Base-by-base conservation (phyloP, 129 eudicot species). In the Smallanthus sonchifolius region DNA sequence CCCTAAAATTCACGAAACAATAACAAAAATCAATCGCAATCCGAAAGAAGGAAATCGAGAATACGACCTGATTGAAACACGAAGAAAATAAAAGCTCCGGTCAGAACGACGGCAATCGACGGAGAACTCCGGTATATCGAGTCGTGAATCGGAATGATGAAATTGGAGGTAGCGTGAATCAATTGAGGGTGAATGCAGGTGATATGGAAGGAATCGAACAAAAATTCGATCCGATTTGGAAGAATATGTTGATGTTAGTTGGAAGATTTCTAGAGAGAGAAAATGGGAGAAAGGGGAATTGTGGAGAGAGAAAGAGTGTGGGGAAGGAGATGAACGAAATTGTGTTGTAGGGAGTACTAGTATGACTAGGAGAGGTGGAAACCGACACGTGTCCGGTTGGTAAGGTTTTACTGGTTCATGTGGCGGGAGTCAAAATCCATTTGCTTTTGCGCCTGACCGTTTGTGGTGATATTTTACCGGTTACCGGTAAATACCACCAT, bases 331-430 rank as follows among this genome's bases (percentile, higher is more conserved):
- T 40, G 65, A 68, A 28, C 7, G 72, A 5, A 49, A 73, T 62
- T 57, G 47, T 37, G 67, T 52, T 30, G 76, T 43, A 8, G 15
- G 55, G 65, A 69, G 79, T 65, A 75, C 52, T 52, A 75, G 65
- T 75, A 75, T 75, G 67, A 52, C 34, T 65, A 38, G 73, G 51
- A 82, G 76, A 65, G 77, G 77, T 77, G 61, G 68, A 69, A 62
- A 74, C 67, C 54, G 73, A 83, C 81, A 81, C 86, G 86, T 79
- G 78, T 67, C 75, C 5, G 81, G 82, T 38, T 60, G 52, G 6
- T 51, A 40, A 51, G 73, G 75, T 57, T 61, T 75, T 68, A 75
- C 83, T 45, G 81, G 13, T 76, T 70, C 28, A 1, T 75, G 72
- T 75, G 71, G 57, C 77, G 76, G 75, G 75, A 71, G 81, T 3